phyloP scores from a whole-genome alignment of 1,284 basidiomycete genomes.

The Ceratobasidium sp. region DNA sequence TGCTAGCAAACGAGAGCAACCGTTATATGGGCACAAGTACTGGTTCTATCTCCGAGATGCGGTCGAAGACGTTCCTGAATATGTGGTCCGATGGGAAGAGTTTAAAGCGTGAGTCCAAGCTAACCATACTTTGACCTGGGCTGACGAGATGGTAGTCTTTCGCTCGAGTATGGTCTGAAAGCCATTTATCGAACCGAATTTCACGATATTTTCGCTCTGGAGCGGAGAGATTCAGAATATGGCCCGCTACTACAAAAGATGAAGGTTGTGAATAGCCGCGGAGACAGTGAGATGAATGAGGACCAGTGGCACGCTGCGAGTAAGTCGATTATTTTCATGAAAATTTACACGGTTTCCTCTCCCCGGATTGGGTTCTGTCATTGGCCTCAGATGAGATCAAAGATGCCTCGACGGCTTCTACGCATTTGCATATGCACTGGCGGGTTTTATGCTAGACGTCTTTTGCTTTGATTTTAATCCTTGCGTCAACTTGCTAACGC shows the following conservation, averaged over 20 bases:
- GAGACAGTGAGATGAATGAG: constrained; percentile 87
- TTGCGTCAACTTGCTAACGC: constrained; percentile 6
- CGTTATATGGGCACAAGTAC: constrained; percentile 89
- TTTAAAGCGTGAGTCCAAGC: constrained; percentile 75
- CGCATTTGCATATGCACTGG: too few relatives aligned
- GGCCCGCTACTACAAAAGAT: constrained; percentile 80
- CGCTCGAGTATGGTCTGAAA: constrained; percentile 79
- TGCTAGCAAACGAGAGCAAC: constrained; percentile 65
- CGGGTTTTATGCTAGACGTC: too few relatives aligned
- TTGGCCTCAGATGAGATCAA: not conserved
- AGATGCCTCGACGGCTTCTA: too few relatives aligned
- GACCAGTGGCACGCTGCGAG: constrained; percentile 97
- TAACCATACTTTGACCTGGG: not conserved
- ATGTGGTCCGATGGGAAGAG: constrained; percentile 92
- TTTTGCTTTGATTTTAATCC: too few relatives aligned
- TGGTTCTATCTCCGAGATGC: constrained; percentile 94
- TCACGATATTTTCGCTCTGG: constrained; percentile 81
- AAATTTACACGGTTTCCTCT: too few relatives aligned
- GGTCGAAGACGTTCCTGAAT: constrained; percentile 96
- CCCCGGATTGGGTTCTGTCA: too few relatives aligned
- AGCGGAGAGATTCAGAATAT: constrained; percentile 78
- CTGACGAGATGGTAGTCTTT: constrained; percentile 63
- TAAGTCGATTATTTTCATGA: constrained; percentile 56
- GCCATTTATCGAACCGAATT: constrained; percentile 86
- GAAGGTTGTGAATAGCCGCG: constrained; percentile 84